A percentile compares a stretch with the other conserved stretches of the same genome.
Evolutionary conservation across 306 rosid genomes (phyloP).

Genomic region (Sicyos edulis): DNA sequence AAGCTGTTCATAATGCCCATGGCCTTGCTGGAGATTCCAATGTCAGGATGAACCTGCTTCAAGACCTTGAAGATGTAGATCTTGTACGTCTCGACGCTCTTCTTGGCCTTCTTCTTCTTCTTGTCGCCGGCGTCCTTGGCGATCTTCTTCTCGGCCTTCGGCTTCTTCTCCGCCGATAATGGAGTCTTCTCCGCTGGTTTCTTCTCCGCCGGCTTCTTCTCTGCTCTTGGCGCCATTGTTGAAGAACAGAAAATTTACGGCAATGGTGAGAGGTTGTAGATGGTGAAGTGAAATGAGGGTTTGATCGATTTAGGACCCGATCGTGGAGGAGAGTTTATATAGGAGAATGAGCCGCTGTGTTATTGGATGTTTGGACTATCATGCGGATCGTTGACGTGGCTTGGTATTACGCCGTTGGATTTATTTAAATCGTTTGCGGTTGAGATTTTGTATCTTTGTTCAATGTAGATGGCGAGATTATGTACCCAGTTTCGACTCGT

Average conservation of each 20-base stretch:
- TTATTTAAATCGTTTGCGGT: background rate
- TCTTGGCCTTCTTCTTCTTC: slow-evolving; percentile 65
- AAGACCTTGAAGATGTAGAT: slow-evolving; percentile 76
- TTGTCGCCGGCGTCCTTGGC: slow-evolving; percentile 53
- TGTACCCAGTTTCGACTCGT: background rate
- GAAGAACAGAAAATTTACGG: background rate
- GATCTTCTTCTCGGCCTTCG: slow-evolving; percentile 80
- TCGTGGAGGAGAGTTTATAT: background rate
- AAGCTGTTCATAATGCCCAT: slow-evolving; percentile 85
- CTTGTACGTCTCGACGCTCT: slow-evolving; percentile 65
- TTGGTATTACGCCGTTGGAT: background rate
- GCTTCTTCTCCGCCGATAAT: too few species aligned
- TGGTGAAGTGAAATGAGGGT: accelerated
- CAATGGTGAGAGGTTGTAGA: background rate
- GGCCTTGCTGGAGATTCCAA: slow-evolving; percentile 75
- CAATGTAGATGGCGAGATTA: too few species aligned
- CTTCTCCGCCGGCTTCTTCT: too few species aligned
- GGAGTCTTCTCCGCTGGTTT: too few species aligned
- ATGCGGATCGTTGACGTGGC: background rate
- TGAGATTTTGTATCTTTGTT: background rate
- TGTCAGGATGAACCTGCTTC: slow-evolving; percentile 70
- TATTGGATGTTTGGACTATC: background rate
- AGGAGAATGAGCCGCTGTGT: background rate
- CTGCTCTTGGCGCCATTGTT: slow-evolving; percentile 65
- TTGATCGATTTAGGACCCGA: background rate